Evolutionary conservation across 495 filamentous ascomycete genomes (phyloP), one percentile per base, ranked within the genome.

Genomic region (Bryoglossum gracile): DNA sequence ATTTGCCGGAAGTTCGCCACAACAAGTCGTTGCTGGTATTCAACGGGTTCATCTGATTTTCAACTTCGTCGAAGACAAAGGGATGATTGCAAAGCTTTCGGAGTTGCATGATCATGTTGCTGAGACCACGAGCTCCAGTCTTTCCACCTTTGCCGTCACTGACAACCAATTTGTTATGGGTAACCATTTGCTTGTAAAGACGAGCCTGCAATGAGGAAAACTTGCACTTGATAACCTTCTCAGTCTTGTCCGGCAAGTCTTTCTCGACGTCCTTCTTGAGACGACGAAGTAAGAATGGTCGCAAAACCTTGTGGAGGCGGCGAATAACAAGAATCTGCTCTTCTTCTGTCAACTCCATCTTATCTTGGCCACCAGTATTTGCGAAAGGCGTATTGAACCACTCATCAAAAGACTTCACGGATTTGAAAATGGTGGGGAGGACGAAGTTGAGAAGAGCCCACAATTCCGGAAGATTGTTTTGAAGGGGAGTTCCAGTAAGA

Each of bases 351-450:
- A 98, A 74, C 48, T 95, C 91, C 86, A 98, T 98, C 70, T 91
- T 95, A 61, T 98, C 92, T 64, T 96, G 89, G 39, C 86, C 83
- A 67, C 92, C 92, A 8, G 94, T 97, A 66, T 98, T 98, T 41
- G 94, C 94, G 64, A 98, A 98, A 0, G 92, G 92, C 2, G 92
- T 97, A 66, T 96, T 97, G 75, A 98, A 98, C 92, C 92, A 98
- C 65, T 98, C 92, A 65, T 98, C 92, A 58, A 98, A 98, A 8
- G 89, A 95, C 67, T 95, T 97, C 38, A 94, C 91, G 0, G 94
- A 97, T 62, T 98, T 98, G 82, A 98, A 98, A 56, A 98, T 98
- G 52, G 87, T 97, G 8, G 92, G 92, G 18, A 98, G 75, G 18
- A 96, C 94, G 65, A 98, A 98, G 66, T 98, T 98, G 56, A 98